Base-by-base conservation (phyloP, 2,329 filamentous ascomycete species). In the Xylariaceae sp. region DNA sequence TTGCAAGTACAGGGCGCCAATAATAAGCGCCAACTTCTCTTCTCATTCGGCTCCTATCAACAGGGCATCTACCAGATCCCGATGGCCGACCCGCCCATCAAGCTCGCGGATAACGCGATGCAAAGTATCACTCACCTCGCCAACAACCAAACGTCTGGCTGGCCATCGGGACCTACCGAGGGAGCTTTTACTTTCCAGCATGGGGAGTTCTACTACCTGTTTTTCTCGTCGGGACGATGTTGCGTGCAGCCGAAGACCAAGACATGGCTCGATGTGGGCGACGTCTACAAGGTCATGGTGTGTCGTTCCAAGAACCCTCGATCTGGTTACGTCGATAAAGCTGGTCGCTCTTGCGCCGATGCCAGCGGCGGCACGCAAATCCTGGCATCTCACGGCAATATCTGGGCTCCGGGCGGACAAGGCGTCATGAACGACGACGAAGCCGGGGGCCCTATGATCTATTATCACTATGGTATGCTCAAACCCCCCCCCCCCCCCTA, bases 21-120 rank as follows among this genome's bases (percentile, higher is more conserved):
- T 0, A 40, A 37, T 15, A 7, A 7, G 18, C 42, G 41, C 7
- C 34, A 44, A n/a, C 39, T 51, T 15, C 43, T 53, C 2, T 43
- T 54, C 15, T 41, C 48, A 2, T 54, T 53, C 30, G 50, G 52
- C 19, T 54, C 52, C 29, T 54, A 56, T 44, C 53, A 56, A 38
- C 42, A 50, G 22, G 52, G 53, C 9, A 31, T 56, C 28, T 56
- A 47, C 46, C 50, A 54, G 42, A 39, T 56, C 8, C 53, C 50
- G 16, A 43, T 54, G 13, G 46, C 43, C 9, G 40, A 50, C 15
- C 49, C 51, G 26, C 48, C 51, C 9, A 33, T 41, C 18, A 37
- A 41, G 41, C 37, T 50, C 17, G 44, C 44, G 2, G 41, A 37
- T 4, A 49, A 42, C 19, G 44, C 47, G 2, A 49, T 46, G 30